A percentile compares a stretch with the other conserved stretches of the same genome.
Evolutionary conservation across 2,329 filamentous ascomycete species (phyloP).

Genomic region (Trichoderma atroviride): DNA sequence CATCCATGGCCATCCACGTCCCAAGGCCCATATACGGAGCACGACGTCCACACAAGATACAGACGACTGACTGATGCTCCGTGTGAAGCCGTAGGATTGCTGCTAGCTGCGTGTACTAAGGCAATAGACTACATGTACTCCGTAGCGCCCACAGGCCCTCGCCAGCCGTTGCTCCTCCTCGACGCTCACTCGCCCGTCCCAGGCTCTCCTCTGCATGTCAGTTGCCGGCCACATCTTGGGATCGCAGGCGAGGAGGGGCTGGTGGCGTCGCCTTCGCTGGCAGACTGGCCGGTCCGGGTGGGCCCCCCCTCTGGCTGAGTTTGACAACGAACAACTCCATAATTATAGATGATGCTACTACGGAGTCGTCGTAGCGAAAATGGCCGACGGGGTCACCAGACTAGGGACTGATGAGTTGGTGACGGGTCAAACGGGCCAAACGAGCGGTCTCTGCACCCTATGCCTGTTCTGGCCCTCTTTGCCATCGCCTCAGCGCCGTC

Average conservation of each 20-base stretch:
- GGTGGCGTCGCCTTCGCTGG: conserved; percentile 29
- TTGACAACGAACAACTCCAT: conserved; percentile 29
- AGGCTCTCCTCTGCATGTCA: conserved; percentile 28
- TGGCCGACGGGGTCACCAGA: conserved; percentile 28
- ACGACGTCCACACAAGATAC: not conserved
- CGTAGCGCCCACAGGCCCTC: not conserved
- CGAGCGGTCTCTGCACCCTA: conserved; percentile 28
- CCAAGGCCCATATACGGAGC: not conserved
- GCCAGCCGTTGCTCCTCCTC: not conserved
- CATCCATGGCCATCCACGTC: conserved; percentile 25
- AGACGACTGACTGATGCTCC: not conserved
- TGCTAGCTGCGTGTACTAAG: not conserved
- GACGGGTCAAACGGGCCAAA: conserved; percentile 26
- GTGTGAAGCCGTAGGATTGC: not conserved
- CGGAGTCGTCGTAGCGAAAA: conserved; percentile 24
- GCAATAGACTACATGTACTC: conserved; percentile 7
- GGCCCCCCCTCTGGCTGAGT: conserved; percentile 25
- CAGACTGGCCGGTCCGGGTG: conserved; percentile 21
- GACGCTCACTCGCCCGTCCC: conserved; percentile 9
- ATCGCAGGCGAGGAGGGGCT: conserved; percentile 27
- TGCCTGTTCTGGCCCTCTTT: conserved; percentile 17
- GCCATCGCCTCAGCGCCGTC: conserved; percentile 22
- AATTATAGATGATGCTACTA: conserved; percentile 26
- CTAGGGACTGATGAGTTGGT: conserved; percentile 27
- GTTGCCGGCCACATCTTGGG: conserved; percentile 29